Evolutionary conservation across 495 filamentous ascomycete genomes (phyloP).

Genomic region (Hypomontagnella monticulosa): DNA sequence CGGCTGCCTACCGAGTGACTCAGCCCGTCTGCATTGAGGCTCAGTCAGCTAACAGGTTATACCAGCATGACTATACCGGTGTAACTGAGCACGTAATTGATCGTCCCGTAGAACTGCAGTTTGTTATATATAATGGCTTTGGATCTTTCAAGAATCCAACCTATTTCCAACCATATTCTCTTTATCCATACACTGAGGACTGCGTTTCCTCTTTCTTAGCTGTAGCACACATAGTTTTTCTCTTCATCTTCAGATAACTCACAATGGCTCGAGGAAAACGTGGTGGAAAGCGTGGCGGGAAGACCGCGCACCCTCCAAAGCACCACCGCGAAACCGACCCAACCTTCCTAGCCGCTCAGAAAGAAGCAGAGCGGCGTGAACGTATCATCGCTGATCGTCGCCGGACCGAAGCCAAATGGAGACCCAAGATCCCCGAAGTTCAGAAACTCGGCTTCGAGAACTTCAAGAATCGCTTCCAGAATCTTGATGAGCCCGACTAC

Average conservation of each 20-base stretch:
- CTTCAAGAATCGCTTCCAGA: constrained; percentile 53
- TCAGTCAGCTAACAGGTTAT: not conserved
- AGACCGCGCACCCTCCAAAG: not conserved
- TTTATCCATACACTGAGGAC: not conserved
- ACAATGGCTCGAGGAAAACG: constrained; percentile 31
- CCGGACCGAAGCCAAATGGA: constrained; percentile 45
- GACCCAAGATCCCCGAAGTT: constrained; percentile 48
- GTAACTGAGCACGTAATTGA: not conserved
- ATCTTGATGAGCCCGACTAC: constrained; percentile 42
- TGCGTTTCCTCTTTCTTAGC: not conserved
- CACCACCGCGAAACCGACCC: constrained; percentile 25
- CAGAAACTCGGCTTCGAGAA: constrained; percentile 49
- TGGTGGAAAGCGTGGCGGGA: constrained; percentile 5
- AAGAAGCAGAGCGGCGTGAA: constrained; percentile 43
- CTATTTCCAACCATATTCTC: too few relatives aligned
- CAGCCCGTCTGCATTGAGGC: constrained; percentile 19
- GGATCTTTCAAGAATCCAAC: too few relatives aligned
- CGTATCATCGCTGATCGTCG: constrained; percentile 42
- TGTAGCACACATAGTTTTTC: not conserved
- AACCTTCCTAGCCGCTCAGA: constrained; percentile 34
- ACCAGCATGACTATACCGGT: constrained; percentile 1
- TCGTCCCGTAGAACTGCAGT: not conserved
- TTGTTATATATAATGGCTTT: too few relatives aligned
- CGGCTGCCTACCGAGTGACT: constrained; percentile 17
- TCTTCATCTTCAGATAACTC: not conserved